These are phyloP conservation scores for Clavulina sp. DNA, from an alignment of 768 basidiomycete genomes.

Conservation along the genomic window DNA sequence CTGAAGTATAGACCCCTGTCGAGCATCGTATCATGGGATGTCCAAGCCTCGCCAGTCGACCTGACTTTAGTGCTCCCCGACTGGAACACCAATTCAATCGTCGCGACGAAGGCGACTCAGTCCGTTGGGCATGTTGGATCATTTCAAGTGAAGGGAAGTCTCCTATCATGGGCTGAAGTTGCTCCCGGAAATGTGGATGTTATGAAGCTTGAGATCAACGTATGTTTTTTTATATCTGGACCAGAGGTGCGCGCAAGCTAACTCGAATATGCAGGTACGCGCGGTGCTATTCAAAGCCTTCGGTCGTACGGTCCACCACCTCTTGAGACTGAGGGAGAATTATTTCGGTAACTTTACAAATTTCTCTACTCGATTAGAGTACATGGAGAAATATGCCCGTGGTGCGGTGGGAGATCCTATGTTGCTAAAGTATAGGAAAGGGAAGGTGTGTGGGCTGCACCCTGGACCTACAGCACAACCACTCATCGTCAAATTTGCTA, in stretches of 20 bases:
- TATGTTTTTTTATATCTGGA: too few species aligned
- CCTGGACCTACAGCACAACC: not conserved
- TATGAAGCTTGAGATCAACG: conserved; percentile 47
- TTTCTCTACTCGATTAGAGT: conserved; percentile 77
- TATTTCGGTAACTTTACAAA: conserved; percentile 91
- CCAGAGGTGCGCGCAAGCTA: too few species aligned
- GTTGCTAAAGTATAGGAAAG: conserved; percentile 57
- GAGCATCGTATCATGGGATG: conserved; percentile 44
- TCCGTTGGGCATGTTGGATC: conserved; percentile 42
- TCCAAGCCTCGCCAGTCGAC: conserved; percentile 40
- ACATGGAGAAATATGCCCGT: conserved; percentile 46
- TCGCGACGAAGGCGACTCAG: conserved; percentile 39
- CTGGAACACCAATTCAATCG: conserved; percentile 75
- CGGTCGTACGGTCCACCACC: conserved; percentile 78
- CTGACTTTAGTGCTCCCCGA: conserved; percentile 55
- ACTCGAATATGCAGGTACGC: too few species aligned
- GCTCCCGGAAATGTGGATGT: conserved; percentile 61
- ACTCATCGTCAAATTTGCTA: not conserved
- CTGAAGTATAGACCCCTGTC: conserved; percentile 55
- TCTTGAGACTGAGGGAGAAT: conserved; percentile 82
- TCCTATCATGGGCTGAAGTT: conserved; percentile 52
- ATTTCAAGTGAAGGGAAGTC: conserved; percentile 48
- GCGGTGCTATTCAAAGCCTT: conserved; percentile 48
- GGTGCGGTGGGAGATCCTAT: conserved; percentile 66
- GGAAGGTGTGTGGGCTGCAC: conserved; percentile 33